Base-by-base conservation (phyloP, 352 stramenopile species). In the Pythium sukuiense region DNA sequence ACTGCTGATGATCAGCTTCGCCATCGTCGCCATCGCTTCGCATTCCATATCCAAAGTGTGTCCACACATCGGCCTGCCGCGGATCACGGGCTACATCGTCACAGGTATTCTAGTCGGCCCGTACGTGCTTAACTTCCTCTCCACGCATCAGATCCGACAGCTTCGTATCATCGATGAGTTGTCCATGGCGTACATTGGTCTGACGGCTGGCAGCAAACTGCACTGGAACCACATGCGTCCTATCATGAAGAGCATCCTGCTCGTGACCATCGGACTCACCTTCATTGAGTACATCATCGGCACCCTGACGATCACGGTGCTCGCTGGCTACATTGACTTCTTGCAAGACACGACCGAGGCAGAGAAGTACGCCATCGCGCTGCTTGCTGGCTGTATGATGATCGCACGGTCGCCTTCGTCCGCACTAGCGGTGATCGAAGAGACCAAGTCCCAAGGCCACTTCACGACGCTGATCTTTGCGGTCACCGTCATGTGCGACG, bases 331-430 rank as follows among this genome's bases (percentile, higher is more conserved):
- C 62, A 81, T 90, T 27, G 79, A 87, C 45, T 90, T 90, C 52
- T 37, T 90, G 29, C 76, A 88, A 52, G 71, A 81, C 52, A 90
- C 80, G 26, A 83, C 70, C 2, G 76, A 79, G 50, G 83, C 72
- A 11, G 79, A 90, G 61, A 81, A 77, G 46, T 83, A 81, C 37
- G 80, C 82, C 11, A 89, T 90, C 50, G 79, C 82, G 2, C 54
- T 89, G 46, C 69, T 90, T 7, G 80, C 80, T 8, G 82, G 82
- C 0, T 87, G 79, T 55, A 87, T 90, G 78, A 88, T 89, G 82
- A 85, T 88, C 62, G 82, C 82, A 20, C 79, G 80, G 32, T 87
- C 77, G 35, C 82, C 82, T 41, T 87, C 80, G 11, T 90, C 82
- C 9, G 82, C 82, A 13, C 70, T 90, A 14, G 82, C 82, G 0